A percentile compares a stretch with the other conserved stretches of the same genome.
phyloP scores from a whole-genome alignment of 2,329 filamentous ascomycete genomes.

The Aspergillus sp. region DNA sequence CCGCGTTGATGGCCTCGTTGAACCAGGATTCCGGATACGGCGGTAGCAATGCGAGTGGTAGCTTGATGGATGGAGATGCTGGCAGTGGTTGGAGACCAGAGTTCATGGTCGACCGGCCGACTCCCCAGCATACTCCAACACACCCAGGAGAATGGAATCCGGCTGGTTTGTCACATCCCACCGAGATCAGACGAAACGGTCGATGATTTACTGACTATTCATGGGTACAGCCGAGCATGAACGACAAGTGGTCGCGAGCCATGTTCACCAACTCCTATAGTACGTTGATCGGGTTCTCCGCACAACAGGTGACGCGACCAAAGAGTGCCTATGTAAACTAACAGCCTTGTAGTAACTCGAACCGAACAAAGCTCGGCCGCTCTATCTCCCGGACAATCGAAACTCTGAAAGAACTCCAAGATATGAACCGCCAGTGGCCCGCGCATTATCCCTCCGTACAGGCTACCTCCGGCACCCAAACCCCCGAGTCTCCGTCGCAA shows the following conservation, averaged over 20 bases:
- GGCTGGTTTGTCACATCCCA: slow-evolving; percentile 31
- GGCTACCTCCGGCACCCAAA: slow-evolving; percentile 4
- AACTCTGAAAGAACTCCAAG: slow-evolving; percentile 75
- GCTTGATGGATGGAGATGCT: slow-evolving; percentile 44
- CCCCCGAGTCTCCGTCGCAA: slow-evolving; percentile 25
- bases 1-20: slow-evolving; percentile 75
- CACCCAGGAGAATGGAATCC: slow-evolving; percentile 48
- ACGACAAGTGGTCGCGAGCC: slow-evolving; percentile 69
- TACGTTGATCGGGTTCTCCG: slow-evolving; percentile 25
- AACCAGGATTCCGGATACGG: slow-evolving; percentile 92
- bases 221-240: slow-evolving; percentile 56
- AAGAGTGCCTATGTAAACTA: slow-evolving; percentile 12
- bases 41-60: slow-evolving; percentile 70
- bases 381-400: slow-evolving; percentile 86
- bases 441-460: slow-evolving; percentile 79
- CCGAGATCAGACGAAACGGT: neutral
- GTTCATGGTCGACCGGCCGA: slow-evolving; percentile 57
- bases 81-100: slow-evolving; percentile 55
- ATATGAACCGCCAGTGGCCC: slow-evolving; percentile 89
- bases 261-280: slow-evolving; percentile 91
- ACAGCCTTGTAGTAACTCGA: slow-evolving; percentile 64
- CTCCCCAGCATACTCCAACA: slow-evolving; percentile 55
- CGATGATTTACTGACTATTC: slow-evolving; percentile 15
- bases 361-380: slow-evolving; percentile 80
- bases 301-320: neutral